phyloP scores from a whole-genome alignment of 768 basidiomycete species.

The Roridomyces roridus region DNA sequence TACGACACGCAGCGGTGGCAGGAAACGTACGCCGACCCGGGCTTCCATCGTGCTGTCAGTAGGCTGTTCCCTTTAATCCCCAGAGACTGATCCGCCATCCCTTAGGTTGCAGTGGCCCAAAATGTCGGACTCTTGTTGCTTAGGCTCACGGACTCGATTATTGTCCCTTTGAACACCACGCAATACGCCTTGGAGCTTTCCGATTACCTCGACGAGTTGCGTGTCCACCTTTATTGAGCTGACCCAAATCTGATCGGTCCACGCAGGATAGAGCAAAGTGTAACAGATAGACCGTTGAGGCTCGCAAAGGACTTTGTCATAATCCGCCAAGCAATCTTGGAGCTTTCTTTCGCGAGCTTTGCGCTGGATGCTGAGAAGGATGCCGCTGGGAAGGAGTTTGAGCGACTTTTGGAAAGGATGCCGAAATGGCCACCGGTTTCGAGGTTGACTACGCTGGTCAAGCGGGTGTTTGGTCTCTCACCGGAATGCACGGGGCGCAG shows the following conservation, averaged over 20 bases:
- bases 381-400: constrained; percentile 59
- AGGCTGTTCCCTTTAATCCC: neutral
- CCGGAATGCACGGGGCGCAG: too few relatives aligned
- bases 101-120: constrained; percentile 69
- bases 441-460: constrained; percentile 38
- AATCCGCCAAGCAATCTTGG: constrained; percentile 52
- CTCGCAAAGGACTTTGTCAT: constrained; percentile 43
- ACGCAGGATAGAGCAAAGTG: constrained; percentile 18
- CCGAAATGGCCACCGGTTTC: constrained; percentile 34
- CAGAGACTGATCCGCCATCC: neutral
- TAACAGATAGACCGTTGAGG: constrained; percentile 32
- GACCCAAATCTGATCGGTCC: constrained; percentile 20
- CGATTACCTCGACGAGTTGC: constrained; percentile 68
- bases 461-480: constrained; percentile 46
- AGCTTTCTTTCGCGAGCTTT: constrained; percentile 56
- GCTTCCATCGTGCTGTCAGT: constrained; percentile 74
- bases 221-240: constrained; percentile 22
- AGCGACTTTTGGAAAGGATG: constrained; percentile 48
- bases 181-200: constrained; percentile 75
- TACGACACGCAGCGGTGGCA: constrained; percentile 79
- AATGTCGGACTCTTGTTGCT: constrained; percentile 68
- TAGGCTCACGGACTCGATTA: constrained; percentile 65
- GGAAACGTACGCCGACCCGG: constrained; percentile 76
- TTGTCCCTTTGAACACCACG: constrained; percentile 79
- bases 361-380: constrained; percentile 65